Conservation (phyloP, 441 rosid genomes). For the Jatropha podagrica region DNA sequence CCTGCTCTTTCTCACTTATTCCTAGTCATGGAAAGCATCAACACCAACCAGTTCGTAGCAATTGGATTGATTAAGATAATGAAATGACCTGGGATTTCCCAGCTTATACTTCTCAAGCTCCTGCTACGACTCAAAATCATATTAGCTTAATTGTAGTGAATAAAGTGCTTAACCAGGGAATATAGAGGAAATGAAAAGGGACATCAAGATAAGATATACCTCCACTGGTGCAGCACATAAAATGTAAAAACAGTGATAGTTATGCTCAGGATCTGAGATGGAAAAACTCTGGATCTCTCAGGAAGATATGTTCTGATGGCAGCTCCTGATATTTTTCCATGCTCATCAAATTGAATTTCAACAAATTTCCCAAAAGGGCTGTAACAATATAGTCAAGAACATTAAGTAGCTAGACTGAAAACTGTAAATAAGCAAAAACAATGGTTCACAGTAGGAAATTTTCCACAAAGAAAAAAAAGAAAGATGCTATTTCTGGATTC, state of each 20-base stretch:
- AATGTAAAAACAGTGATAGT: constrained; percentile 91
- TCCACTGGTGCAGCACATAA: constrained; percentile 86
- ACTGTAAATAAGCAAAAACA: background rate
- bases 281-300: constrained; percentile 95
- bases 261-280: constrained; percentile 89
- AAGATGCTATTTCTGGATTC: background rate
- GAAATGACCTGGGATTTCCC: constrained; percentile 82
- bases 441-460: constrained; percentile 2
- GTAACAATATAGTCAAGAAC: constrained; percentile 29
- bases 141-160: constrained; percentile 24
- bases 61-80: constrained; percentile 88
- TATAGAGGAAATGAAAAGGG: constrained; percentile 9
- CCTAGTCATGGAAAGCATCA: constrained; percentile 80
- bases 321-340: constrained; percentile 93
- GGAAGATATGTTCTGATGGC: constrained; percentile 94
- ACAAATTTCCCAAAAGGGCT: constrained; percentile 98
- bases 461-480: background rate
- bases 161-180: constrained; percentile 17
- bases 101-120: constrained; percentile 79
- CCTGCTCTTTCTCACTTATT: constrained; percentile 78
- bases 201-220: constrained; percentile 37
- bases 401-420: constrained; percentile 14
- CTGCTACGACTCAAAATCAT: constrained; percentile 39
- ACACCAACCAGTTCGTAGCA: constrained; percentile 77
- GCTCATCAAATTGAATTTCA: constrained; percentile 79